These are phyloP conservation scores for Talaromyces ruber DNA, from an alignment of 495 filamentous ascomycete species.

Conservation along the genomic window DNA sequence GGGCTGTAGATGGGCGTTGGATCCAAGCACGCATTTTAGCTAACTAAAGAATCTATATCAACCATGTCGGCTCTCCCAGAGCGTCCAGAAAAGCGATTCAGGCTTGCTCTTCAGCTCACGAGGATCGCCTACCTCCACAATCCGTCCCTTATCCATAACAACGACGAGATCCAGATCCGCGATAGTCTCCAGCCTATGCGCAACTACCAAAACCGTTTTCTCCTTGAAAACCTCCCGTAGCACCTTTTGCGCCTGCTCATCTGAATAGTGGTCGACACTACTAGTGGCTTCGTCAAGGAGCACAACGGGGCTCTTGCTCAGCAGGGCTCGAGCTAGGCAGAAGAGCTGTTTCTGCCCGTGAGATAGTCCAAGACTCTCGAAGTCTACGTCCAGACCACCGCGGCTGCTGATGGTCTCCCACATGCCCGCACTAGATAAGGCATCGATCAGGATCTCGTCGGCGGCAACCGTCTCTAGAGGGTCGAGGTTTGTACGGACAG, in stretches of 20 bases:
- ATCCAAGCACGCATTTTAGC: not conserved
- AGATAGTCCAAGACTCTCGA: slow-evolving; percentile 33
- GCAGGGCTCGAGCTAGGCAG: slow-evolving; percentile 44
- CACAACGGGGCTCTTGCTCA: slow-evolving; percentile 22
- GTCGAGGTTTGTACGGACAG: slow-evolving; percentile 33
- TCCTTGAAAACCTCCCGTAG: slow-evolving; percentile 16
- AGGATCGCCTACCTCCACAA: slow-evolving; percentile 43
- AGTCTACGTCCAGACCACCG: slow-evolving; percentile 32
- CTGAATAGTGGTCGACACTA: slow-evolving; percentile 22
- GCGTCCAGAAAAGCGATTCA: not conserved
- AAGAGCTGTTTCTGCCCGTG: slow-evolving; percentile 53
- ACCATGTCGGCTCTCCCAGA: not conserved
- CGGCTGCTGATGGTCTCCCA: slow-evolving; percentile 26
- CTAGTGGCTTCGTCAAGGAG: slow-evolving; percentile 36
- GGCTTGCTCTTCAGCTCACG: not conserved
- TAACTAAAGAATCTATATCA: not conserved
- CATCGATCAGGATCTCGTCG: slow-evolving; percentile 25
- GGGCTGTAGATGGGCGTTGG: not conserved
- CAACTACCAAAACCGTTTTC: slow-evolving; percentile 21
- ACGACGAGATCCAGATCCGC: slow-evolving; percentile 16
- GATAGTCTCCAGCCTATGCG: slow-evolving; percentile 23
- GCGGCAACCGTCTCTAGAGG: slow-evolving; percentile 16
- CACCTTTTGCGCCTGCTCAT: slow-evolving; percentile 16
- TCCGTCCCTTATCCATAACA: slow-evolving; percentile 15
- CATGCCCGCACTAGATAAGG: slow-evolving; percentile 30